A percentile compares a stretch with the other conserved stretches of the same genome.
Evolutionary conservation across 768 basidiomycete genomes (phyloP).

Genomic region (Hortiboletus campestris): DNA sequence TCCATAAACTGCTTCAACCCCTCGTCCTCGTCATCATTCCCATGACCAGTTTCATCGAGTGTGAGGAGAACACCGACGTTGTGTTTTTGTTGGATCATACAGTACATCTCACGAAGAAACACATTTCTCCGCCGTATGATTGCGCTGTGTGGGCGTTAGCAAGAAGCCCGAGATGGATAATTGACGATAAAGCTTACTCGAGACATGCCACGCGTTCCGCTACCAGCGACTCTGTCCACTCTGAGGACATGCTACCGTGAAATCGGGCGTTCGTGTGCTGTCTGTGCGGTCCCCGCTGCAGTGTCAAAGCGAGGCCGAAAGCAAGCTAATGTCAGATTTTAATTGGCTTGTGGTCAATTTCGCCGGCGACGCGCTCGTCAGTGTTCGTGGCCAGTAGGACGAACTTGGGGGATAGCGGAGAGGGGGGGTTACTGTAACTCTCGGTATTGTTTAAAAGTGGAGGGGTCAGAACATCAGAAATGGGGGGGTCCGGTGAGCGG

Average conservation of each 20-base stretch:
- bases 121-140: conserved; percentile 67
- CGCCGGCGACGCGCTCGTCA: conserved; percentile 9
- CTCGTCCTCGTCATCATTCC: conserved; percentile 35
- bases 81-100: conserved; percentile 56
- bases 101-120: conserved; percentile 69
- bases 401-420: no score
- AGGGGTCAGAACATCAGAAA: conserved; percentile 9
- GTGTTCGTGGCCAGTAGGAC: background rate
- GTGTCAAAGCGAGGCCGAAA: background rate
- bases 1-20: conserved; percentile 51
- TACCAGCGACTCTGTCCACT: conserved; percentile 35
- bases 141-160: conserved; percentile 39
- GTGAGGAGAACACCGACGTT: conserved; percentile 41
- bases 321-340: background rate
- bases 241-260: conserved; percentile 22
- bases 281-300: background rate
- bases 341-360: background rate
- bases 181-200: conserved; percentile 23
- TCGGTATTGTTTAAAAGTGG: no score
- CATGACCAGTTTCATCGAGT: conserved; percentile 36
- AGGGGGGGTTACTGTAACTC: conserved; percentile 13
- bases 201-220: conserved; percentile 36
- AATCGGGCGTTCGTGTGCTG: conserved; percentile 1
- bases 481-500: conserved; percentile 8
- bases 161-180: background rate